Percentiles rank a stretch among this genome's conserved stretches.
Conservation (phyloP, 2,329 filamentous ascomycete genomes). For the Colletotrichum endophyticum region DNA sequence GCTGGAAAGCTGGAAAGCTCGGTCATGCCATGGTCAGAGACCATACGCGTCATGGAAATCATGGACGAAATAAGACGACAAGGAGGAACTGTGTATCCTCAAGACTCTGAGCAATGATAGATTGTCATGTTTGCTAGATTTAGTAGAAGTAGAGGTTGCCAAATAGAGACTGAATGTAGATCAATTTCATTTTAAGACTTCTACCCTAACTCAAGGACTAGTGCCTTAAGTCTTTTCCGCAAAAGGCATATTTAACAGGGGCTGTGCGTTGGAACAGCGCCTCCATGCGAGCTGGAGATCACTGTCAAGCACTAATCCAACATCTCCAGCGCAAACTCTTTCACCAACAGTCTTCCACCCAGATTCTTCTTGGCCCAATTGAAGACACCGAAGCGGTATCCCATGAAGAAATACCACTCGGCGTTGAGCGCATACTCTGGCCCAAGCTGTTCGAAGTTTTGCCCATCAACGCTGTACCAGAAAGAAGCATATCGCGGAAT, state of each 20-base stretch:
- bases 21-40: constrained; percentile 51
- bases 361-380: constrained; percentile 47
- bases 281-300: neutral
- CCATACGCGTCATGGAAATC: constrained; percentile 47
- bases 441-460: constrained; percentile 40
- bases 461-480: constrained; percentile 49
- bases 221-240: accelerated
- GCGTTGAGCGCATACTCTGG: constrained; percentile 36
- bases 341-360: constrained; percentile 10
- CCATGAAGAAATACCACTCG: constrained; percentile 50
- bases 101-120: constrained; percentile 21
- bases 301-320: neutral
- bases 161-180: neutral
- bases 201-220: accelerated
- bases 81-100: constrained; percentile 32
- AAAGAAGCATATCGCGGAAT: neutral
- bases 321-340: neutral
- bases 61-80: constrained; percentile 49
- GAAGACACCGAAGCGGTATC: constrained; percentile 53
- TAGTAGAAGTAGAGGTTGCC: neutral
- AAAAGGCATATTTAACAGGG: neutral
- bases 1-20: constrained; percentile 40
- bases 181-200: accelerated
- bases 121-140: too few species aligned
- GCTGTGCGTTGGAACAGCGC: accelerated